Conservation (phyloP, 208 protist species). For the Herpetomonas samuelpessoai region DNA sequence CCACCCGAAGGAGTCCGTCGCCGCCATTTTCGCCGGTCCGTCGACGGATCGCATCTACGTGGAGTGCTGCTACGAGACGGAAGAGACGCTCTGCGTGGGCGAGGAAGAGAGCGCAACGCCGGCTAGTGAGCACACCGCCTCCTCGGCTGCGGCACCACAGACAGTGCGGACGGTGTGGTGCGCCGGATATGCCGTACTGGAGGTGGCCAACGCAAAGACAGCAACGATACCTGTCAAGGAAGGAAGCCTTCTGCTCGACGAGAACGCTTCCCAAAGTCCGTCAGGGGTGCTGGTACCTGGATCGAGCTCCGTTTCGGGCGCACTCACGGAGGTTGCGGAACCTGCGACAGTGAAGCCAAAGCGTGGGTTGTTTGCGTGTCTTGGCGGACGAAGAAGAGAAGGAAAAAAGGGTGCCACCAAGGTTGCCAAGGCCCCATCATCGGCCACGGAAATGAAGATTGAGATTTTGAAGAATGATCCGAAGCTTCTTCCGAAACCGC, state of each 20-base stretch:
- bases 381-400: constrained; percentile 14
- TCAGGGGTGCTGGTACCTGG: too few species aligned
- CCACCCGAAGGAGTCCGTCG: constrained; percentile 13
- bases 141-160: background rate
- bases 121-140: background rate
- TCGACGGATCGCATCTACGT: constrained; percentile 59
- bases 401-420: too few species aligned
- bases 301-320: too few species aligned
- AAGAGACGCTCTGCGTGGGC: constrained; percentile 2
- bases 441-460: constrained; percentile 31
- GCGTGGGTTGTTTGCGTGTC: constrained; percentile 1
- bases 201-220: constrained; percentile 21
- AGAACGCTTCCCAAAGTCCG: too few species aligned
- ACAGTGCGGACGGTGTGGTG: constrained; percentile 50
- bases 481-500: background rate
- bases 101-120: too few species aligned
- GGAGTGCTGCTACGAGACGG: constrained; percentile 75
- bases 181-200: constrained; percentile 55
- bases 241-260: constrained; percentile 49
- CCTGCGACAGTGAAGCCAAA: too few species aligned
- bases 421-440: constrained; percentile 1
- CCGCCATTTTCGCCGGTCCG: constrained; percentile 35
- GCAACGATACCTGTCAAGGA: constrained; percentile 24
- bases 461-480: constrained; percentile 24
- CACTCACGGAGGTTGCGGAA: too few species aligned